A percentile compares a stretch with the other conserved stretches of the same genome.
Evolutionary conservation across 352 stramenopile genomes (phyloP).

Genomic region (Globisporangium polare): DNA sequence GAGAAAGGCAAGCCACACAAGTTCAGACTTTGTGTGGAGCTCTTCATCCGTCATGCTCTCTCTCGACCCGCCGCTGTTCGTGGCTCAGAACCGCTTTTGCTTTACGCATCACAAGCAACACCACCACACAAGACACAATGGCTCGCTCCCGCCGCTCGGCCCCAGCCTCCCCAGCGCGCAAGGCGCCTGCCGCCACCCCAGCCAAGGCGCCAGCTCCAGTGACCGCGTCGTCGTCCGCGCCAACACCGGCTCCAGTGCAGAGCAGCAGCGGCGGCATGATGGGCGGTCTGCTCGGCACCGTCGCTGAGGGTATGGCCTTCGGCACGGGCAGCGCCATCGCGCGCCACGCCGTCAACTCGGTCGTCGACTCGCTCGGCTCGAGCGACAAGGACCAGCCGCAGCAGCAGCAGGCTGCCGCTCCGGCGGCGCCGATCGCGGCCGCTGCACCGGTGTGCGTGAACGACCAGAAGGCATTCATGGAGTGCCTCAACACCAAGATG

Average conservation of each 20-base stretch:
- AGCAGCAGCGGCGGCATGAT: conserved; percentile 71
- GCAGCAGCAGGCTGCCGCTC: conserved; percentile 11
- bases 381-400: conserved; percentile 37
- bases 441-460: conserved; percentile 38
- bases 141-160: conserved; percentile 58
- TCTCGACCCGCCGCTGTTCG: neutral
- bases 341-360: conserved; percentile 79
- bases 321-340: conserved; percentile 95
- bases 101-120: neutral
- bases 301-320: conserved; percentile 96
- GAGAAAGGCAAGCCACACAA: conserved; percentile 1
- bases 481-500: conserved; percentile 71
- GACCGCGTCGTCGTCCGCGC: conserved; percentile 22
- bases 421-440: conserved; percentile 12
- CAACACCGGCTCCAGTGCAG: conserved; percentile 26
- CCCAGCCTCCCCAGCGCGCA: conserved; percentile 34
- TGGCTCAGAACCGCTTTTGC: conserved; percentile 15
- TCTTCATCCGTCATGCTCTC: conserved; percentile 6
- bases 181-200: conserved; percentile 33
- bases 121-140: conserved; percentile 27
- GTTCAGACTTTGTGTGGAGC: too few relatives aligned
- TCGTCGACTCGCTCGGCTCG: conserved; percentile 59
- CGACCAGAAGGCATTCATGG: conserved; percentile 75
- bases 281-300: conserved; percentile 90
- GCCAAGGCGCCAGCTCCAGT: conserved; percentile 27